These are phyloP conservation scores for Cordyceps tenuipes DNA, from an alignment of 2,329 filamentous ascomycete genomes.

Conservation along the genomic window DNA sequence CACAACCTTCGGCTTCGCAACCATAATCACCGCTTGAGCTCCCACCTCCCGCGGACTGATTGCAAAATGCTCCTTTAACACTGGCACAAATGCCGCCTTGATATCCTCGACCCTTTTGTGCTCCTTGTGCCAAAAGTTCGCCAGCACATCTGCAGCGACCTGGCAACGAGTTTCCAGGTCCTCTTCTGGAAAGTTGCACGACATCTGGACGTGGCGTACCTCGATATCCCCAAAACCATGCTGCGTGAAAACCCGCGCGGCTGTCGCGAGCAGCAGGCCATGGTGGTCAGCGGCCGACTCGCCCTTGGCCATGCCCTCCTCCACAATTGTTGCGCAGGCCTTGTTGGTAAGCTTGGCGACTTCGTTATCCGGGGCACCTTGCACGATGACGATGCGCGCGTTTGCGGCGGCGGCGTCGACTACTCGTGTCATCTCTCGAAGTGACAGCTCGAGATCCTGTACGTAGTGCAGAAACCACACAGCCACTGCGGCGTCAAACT, in stretches of 20 bases:
- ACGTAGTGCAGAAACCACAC: constrained; percentile 10
- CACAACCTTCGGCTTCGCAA: not conserved
- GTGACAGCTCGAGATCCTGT: constrained; percentile 6
- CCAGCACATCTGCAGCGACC: constrained; percentile 4
- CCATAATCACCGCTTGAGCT: constrained; percentile 2
- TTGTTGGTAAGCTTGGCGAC: constrained; percentile 7
- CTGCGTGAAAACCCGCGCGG: not conserved
- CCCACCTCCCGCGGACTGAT: not conserved
- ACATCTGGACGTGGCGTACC: not conserved
- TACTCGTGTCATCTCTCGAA: constrained; percentile 8
- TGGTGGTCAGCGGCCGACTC: not conserved
- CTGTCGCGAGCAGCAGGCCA: not conserved
- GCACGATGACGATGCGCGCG: constrained; percentile 11
- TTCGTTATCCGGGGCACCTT: constrained; percentile 11
- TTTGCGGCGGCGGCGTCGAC: constrained; percentile 1
- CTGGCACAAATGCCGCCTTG: not conserved
- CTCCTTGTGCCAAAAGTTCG: constrained; percentile 6
- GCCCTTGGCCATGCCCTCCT: not conserved
- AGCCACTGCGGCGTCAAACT: constrained; percentile 9
- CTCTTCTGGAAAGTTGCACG: constrained; percentile 7
- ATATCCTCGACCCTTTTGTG: not conserved
- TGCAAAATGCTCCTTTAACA: constrained; percentile 7
- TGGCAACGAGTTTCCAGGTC: not conserved
- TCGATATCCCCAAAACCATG: not conserved
- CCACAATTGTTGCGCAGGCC: not conserved